Percentiles rank a stretch among this genome's conserved stretches.
phyloP scores from a whole-genome alignment of 2,329 filamentous ascomycete species.

The Harringtonia aguacate region DNA sequence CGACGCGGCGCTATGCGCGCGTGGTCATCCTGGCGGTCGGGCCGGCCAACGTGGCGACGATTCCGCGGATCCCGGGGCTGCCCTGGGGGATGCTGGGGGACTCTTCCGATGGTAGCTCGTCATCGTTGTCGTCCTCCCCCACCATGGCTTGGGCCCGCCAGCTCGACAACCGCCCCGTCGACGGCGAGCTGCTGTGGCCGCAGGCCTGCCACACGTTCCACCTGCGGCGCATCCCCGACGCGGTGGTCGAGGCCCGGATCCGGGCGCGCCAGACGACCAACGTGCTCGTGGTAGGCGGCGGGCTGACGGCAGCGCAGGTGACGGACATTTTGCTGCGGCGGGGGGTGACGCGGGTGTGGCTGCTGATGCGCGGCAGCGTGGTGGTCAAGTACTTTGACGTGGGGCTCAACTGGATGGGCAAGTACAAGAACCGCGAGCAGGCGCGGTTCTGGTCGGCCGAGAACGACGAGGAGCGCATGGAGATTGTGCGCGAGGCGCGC shows the following conservation, averaged over 20 bases:
- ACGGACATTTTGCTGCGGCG: slow-evolving; percentile 53
- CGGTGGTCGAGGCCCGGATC: slow-evolving; percentile 41
- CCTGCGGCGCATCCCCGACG: slow-evolving; percentile 43
- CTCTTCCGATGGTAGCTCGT: too few species aligned
- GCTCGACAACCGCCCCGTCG: background rate
- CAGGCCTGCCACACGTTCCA: slow-evolving; percentile 46
- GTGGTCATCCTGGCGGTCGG: slow-evolving; percentile 62
- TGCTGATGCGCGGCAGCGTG: slow-evolving; percentile 50
- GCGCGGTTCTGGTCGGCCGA: slow-evolving; percentile 69
- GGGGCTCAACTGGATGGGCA: slow-evolving; percentile 68
- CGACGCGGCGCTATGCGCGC: slow-evolving; percentile 42
- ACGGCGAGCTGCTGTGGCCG: slow-evolving; percentile 2
- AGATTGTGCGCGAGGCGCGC: slow-evolving; percentile 54
- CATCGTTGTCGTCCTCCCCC: background rate
- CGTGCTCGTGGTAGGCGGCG: slow-evolving; percentile 62
- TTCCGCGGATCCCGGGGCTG: slow-evolving; percentile 21
- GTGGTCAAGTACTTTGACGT: slow-evolving; percentile 70
- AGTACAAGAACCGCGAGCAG: slow-evolving; percentile 69
- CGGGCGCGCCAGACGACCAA: slow-evolving; percentile 40
- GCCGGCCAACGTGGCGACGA: slow-evolving; percentile 48
- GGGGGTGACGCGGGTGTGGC: slow-evolving; percentile 58
- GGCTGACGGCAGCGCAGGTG: slow-evolving; percentile 66
- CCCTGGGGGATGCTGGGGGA: too few species aligned
- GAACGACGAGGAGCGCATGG: slow-evolving; percentile 54
- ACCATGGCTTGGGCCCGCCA: background rate